phyloP scores from a whole-genome alignment of 108 stramenopile species.

The Craspedostauros australis region DNA sequence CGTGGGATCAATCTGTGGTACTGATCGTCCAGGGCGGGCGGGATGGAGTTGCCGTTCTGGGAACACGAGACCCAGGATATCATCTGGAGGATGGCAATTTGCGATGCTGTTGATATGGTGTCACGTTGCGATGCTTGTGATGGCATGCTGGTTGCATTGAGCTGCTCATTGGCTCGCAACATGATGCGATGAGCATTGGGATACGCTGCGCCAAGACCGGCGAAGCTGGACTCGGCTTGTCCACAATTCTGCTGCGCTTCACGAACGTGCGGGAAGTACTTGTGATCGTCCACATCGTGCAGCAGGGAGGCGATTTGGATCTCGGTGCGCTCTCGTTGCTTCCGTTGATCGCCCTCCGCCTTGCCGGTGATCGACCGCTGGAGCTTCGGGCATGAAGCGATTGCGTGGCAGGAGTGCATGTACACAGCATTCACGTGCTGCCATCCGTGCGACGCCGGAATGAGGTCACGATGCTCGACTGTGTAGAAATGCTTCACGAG shows the following conservation, averaged over 20 bases:
- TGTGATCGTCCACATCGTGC: constrained; percentile 66
- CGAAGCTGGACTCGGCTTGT: not conserved
- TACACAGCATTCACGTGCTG: constrained; percentile 43
- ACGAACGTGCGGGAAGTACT: constrained; percentile 80
- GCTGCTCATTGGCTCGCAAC: not conserved
- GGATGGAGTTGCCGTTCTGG: constrained; percentile 57
- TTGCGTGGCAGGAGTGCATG: constrained; percentile 35
- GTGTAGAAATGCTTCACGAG: too few species aligned
- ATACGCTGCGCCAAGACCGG: constrained; percentile 1
- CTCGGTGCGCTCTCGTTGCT: constrained; percentile 18
- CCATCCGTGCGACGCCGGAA: constrained; percentile 55
- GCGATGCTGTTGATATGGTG: too few species aligned
- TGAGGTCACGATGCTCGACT: too few species aligned
- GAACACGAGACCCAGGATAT: constrained; percentile 50
- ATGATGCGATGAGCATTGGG: constrained; percentile 37
- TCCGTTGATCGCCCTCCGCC: not conserved
- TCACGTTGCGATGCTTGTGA: too few species aligned
- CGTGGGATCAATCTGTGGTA: constrained; percentile 57
- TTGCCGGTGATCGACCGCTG: not conserved
- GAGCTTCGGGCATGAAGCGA: constrained; percentile 15
- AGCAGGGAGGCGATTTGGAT: constrained; percentile 51
- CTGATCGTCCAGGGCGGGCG: constrained; percentile 10
- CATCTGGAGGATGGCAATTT: constrained; percentile 47
- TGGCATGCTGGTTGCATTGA: too few species aligned
- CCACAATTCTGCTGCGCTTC: constrained; percentile 1